A percentile compares a stretch with the other conserved stretches of the same genome.
phyloP scores from a whole-genome alignment of 345 rosid genomes.

The Arabis hirsuta region DNA sequence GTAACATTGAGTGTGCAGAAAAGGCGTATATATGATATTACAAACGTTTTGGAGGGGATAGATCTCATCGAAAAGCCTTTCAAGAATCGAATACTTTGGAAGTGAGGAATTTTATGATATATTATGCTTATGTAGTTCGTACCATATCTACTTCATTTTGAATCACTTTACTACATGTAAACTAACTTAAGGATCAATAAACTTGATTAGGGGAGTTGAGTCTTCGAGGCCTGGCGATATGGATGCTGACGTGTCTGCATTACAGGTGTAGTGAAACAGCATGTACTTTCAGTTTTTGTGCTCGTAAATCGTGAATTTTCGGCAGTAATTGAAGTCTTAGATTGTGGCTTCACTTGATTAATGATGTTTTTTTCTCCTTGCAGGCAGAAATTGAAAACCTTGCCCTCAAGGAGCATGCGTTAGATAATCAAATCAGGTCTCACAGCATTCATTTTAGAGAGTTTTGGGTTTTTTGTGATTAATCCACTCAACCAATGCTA shows the following conservation, averaged over 20 bases:
- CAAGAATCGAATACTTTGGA: constrained; percentile 92
- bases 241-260: constrained; percentile 55
- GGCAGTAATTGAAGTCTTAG: background rate
- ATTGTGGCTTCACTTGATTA: constrained; percentile 18
- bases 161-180: constrained; percentile 22
- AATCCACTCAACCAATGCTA: constrained; percentile 43
- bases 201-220: constrained; percentile 76
- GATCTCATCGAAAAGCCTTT: constrained; percentile 96
- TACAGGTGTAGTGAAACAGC: constrained; percentile 61
- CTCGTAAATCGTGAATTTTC: background rate
- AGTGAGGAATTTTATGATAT: constrained; percentile 56
- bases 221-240: constrained; percentile 62
- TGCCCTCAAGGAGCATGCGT: constrained; percentile 62
- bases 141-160: constrained; percentile 23
- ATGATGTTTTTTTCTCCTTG: constrained; percentile 40
- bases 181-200: constrained; percentile 44
- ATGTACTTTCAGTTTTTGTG: constrained; percentile 11
- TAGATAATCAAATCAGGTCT: constrained; percentile 90
- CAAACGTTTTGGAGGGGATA: constrained; percentile 98
- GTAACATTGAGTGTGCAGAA: constrained; percentile 95
- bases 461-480: constrained; percentile 26
- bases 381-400: constrained; percentile 87
- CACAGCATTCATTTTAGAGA: constrained; percentile 34
- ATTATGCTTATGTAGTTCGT: constrained; percentile 36
- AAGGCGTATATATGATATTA: constrained; percentile 97